Base-by-base conservation (phyloP, 495 filamentous ascomycete species). In the Hyphodiscus hymeniophilus region DNA sequence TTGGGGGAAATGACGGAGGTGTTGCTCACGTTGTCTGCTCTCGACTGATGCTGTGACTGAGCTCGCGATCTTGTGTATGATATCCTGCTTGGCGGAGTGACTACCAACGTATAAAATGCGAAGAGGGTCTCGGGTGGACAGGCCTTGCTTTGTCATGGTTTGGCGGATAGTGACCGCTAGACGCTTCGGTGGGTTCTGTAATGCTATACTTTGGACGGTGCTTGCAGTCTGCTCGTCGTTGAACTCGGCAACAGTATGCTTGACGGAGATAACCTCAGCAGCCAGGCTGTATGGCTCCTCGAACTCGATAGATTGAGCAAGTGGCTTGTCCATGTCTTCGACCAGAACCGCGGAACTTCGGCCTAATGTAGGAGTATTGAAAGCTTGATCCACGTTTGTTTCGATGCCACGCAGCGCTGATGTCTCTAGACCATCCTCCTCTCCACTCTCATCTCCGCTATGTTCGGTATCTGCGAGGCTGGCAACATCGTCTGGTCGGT, bases 51-150 rank as follows among this genome's bases (percentile, higher is more conserved):
- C 69, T 50, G 66, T 68, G 42, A 74, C 63, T n/a, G 85, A 82
- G 51, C 77, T 77, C 15, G 77, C 83, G 39, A 89, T 71, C 63
- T 89, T 89, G 58, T 82, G 76, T n/a, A 87, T 70, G 49, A 89
- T 85, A 26, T 79, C 75, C 45, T 81, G 75, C 47, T 81, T 79
- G 20, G 73, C 77, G 5, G 73, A 73, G 0, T 77, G 57, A 42
- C 74, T 75, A 13, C 85, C 85, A 21, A 85, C 65, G 47, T 87
- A 89, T 3, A 89, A 66, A 20, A 89, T 70, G 23, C 81, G 73
- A 42, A 86, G 80, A 4, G 84, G 81, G 51, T 80, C 80, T 17
- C 79, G 68, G 30, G 80, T 73, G 33, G 74, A 72, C 12, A 89
- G 71, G 28, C 73, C 71, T 31, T 73, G 66, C 41, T 75, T 79